Conservation (phyloP, 371 early-diverging fungal genomes). For the Mortierella sp. region DNA sequence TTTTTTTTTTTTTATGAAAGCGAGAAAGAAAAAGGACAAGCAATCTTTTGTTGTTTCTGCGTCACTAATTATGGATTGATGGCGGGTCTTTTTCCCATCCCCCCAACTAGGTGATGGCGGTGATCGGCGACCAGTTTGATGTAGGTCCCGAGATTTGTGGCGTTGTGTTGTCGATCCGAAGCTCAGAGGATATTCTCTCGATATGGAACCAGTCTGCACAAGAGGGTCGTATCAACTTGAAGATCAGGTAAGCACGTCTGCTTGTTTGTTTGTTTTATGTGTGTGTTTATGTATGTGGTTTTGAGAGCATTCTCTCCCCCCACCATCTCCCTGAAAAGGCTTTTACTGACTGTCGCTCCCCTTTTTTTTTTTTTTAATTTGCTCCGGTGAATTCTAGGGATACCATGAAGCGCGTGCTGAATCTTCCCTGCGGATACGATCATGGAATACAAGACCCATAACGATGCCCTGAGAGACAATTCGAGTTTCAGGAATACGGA, state of each 20-base stretch:
- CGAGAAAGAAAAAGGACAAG: not conserved
- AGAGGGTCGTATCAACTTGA: constrained; percentile 83
- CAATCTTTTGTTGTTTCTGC: constrained; percentile 1
- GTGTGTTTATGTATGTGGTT: too few species aligned
- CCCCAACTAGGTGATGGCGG: constrained; percentile 82
- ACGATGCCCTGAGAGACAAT: constrained; percentile 84
- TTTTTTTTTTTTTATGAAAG: constrained; percentile 1
- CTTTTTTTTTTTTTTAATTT: not conserved
- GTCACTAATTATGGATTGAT: not conserved
- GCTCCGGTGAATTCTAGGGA: too few species aligned
- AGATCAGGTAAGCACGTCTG: constrained; percentile 74
- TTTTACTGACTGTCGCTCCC: not conserved
- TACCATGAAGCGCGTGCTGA: constrained; percentile 86
- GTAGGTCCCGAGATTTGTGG: constrained; percentile 94
- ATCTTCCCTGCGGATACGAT: constrained; percentile 86
- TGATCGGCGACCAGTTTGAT: constrained; percentile 93
- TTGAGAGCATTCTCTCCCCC: not conserved
- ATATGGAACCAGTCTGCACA: constrained; percentile 93
- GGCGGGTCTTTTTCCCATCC: too few species aligned
- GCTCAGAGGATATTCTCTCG: constrained; percentile 93
- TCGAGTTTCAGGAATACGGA: constrained; percentile 93
- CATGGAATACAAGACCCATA: constrained; percentile 98
- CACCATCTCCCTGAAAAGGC: not conserved
- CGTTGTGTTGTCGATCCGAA: constrained; percentile 93
- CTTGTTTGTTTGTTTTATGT: too few species aligned